Percentiles rank a stretch among this genome's conserved stretches.
phyloP scores from a whole-genome alignment of 805 yeast genomes.

The Monosporozyma unispora region DNA sequence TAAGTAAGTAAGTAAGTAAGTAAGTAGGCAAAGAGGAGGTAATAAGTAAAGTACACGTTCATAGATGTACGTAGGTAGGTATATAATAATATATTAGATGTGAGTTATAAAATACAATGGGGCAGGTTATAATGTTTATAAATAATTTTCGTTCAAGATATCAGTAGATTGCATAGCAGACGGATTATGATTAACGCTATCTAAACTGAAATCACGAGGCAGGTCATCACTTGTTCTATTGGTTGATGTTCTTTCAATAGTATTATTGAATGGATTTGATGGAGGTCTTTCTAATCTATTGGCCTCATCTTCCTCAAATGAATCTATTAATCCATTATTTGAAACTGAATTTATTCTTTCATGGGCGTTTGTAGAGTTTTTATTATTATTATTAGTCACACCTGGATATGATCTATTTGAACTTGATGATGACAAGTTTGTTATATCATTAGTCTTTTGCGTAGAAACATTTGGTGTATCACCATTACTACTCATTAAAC shows the following conservation, averaged over 20 bases:
- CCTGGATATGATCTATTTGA: constrained; percentile 17
- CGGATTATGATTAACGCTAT: constrained; percentile 8
- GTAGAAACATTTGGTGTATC: not conserved
- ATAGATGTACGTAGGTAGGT: not conserved
- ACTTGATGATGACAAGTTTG: constrained; percentile 3
- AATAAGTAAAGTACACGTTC: not conserved
- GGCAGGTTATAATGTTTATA: not conserved
- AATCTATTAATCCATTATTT: constrained; percentile 22
- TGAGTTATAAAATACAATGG: not conserved
- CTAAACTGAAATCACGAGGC: constrained; percentile 17
- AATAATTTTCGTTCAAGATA: constrained; percentile 2
- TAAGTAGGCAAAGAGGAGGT: not conserved
- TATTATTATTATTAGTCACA: constrained; percentile 5
- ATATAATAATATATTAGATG: not conserved
- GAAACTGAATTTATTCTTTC: constrained; percentile 25
- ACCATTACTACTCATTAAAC: not conserved
- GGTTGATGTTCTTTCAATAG: constrained; percentile 8
- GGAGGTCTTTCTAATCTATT: not conserved
- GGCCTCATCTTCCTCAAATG: constrained; percentile 15
- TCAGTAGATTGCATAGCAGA: constrained; percentile 3
- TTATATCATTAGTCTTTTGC: constrained; percentile 5
- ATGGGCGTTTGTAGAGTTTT: too few relatives aligned
- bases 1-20: too few relatives aligned
- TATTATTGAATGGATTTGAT: constrained; percentile 4
- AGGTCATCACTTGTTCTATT: constrained; percentile 2